phyloP scores from a whole-genome alignment of 495 filamentous ascomycete genomes.

The Penicillium coprophilum region DNA sequence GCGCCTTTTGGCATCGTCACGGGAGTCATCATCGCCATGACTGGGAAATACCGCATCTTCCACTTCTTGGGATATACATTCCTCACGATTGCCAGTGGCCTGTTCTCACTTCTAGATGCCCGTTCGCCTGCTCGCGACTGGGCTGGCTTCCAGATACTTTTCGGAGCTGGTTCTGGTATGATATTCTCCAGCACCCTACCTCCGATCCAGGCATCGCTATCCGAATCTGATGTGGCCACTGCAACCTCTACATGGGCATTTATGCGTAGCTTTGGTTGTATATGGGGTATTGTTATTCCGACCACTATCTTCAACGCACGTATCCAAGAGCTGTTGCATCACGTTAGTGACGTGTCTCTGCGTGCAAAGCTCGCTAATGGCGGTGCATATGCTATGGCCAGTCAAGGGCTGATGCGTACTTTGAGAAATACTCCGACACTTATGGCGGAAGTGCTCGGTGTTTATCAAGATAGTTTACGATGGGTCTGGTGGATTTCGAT shows the following conservation, averaged over 20 bases:
- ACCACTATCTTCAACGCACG: conserved; percentile 49
- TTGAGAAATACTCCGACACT: background rate
- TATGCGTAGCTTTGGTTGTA: conserved; percentile 46
- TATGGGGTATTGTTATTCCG: conserved; percentile 55
- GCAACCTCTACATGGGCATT: conserved; percentile 49
- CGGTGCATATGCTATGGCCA: conserved; percentile 13
- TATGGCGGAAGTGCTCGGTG: conserved; percentile 5
- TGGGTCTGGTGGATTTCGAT: conserved; percentile 11
- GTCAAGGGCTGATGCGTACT: conserved; percentile 4
- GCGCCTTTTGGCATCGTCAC: conserved; percentile 34
- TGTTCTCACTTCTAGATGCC: conserved; percentile 35
- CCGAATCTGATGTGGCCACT: conserved; percentile 41
- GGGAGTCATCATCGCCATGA: conserved; percentile 34
- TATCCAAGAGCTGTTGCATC: conserved; percentile 6
- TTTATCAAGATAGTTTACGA: conserved; percentile 8
- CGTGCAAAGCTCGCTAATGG: conserved; percentile 10
- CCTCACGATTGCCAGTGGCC: conserved; percentile 40
- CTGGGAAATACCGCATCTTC: conserved; percentile 48
- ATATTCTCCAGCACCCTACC: conserved; percentile 34
- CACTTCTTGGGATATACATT: conserved; percentile 39
- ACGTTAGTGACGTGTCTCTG: conserved; percentile 6
- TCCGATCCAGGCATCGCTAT: conserved; percentile 38
- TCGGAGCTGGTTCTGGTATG: conserved; percentile 34
- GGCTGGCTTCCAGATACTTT: conserved; percentile 36
- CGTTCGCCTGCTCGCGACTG: conserved; percentile 22